Percentiles rank a stretch among this genome's conserved stretches.
Evolutionary conservation across 441 rosid genomes (phyloP).

Genomic region (Cnidoscolus chayamansa): DNA sequence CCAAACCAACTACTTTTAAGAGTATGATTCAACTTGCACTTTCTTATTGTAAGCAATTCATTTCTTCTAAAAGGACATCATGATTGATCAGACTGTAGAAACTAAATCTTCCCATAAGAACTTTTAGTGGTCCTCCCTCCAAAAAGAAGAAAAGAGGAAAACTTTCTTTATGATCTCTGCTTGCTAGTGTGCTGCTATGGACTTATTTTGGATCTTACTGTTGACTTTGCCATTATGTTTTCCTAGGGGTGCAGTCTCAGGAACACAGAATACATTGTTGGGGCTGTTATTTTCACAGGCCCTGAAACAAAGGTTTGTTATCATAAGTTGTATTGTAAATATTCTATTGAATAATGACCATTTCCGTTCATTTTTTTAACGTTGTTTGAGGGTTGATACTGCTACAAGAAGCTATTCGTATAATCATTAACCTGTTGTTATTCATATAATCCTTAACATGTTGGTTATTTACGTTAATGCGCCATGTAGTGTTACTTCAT

Average conservation of each 20-base stretch:
- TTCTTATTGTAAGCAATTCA: constrained; percentile 12
- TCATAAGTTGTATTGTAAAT: constrained; percentile 3
- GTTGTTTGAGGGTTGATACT: neutral
- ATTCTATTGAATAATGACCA: neutral
- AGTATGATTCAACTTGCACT: constrained; percentile 46
- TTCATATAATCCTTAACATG: constrained; percentile 4
- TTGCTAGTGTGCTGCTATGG: constrained; percentile 6
- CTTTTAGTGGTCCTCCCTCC: neutral
- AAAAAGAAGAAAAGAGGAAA: neutral
- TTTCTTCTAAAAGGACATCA: constrained; percentile 17
- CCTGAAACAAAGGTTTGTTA: constrained; percentile 89
- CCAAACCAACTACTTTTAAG: constrained; percentile 94
- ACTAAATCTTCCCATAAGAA: constrained; percentile 12
- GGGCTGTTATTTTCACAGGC: constrained; percentile 79
- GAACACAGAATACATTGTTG: constrained; percentile 87
- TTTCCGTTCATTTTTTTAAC: neutral
- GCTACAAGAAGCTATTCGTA: neutral
- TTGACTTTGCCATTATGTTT: constrained; percentile 23
- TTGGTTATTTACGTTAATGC: constrained; percentile 10
- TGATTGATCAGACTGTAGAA: constrained; percentile 9
- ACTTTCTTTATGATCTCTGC: constrained; percentile 5
- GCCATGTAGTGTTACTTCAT: neutral
- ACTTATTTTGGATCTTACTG: constrained; percentile 13
- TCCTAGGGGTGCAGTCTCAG: constrained; percentile 99
- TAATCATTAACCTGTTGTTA: constrained; percentile 9